Evolutionary conservation across 1,284 basidiomycete genomes (phyloP).

Genomic region (Athelia sp.): DNA sequence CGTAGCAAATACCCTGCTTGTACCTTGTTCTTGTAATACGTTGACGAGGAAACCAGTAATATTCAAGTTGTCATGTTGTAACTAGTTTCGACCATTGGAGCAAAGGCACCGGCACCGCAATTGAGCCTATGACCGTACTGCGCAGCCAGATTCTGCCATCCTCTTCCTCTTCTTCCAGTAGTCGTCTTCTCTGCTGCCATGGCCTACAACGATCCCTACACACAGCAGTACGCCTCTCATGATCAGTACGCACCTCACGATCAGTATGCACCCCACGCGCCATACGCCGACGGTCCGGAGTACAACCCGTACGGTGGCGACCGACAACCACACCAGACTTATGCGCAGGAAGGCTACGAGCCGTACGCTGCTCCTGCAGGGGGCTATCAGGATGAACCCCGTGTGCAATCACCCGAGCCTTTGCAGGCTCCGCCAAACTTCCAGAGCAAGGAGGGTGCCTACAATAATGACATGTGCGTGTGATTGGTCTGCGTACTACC

Average conservation of each 20-base stretch:
- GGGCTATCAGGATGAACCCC: slow-evolving; percentile 40
- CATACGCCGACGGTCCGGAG: slow-evolving; percentile 31
- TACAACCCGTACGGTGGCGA: slow-evolving; percentile 45
- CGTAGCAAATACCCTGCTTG: neutral
- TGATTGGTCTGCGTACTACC: neutral
- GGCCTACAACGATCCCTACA: slow-evolving; percentile 50
- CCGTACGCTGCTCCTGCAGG: slow-evolving; percentile 23
- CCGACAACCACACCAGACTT: slow-evolving; percentile 41
- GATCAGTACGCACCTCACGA: slow-evolving; percentile 34
- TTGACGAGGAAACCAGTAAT: too few relatives aligned
- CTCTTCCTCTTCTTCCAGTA: too few relatives aligned
- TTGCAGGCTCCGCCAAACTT: slow-evolving; percentile 11
- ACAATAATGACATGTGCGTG: neutral
- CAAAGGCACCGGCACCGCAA: too few relatives aligned
- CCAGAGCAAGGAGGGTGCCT: slow-evolving; percentile 7
- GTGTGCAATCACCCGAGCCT: slow-evolving; percentile 17
- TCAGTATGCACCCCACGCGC: too few relatives aligned
- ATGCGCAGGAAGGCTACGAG: slow-evolving; percentile 41
- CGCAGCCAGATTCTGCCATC: too few relatives aligned
- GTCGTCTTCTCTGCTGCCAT: slow-evolving; percentile 17
- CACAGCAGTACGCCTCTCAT: slow-evolving; percentile 11
- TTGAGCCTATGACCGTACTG: too few relatives aligned
- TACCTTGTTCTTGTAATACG: slow-evolving; percentile 1
- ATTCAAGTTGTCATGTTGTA: too few relatives aligned
- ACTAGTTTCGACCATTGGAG: too few relatives aligned